A percentile compares a stretch with the other conserved stretches of the same genome.
Evolutionary conservation across 2,329 filamentous ascomycete species (phyloP).

Genomic region (Akanthomyces uredinophilus): DNA sequence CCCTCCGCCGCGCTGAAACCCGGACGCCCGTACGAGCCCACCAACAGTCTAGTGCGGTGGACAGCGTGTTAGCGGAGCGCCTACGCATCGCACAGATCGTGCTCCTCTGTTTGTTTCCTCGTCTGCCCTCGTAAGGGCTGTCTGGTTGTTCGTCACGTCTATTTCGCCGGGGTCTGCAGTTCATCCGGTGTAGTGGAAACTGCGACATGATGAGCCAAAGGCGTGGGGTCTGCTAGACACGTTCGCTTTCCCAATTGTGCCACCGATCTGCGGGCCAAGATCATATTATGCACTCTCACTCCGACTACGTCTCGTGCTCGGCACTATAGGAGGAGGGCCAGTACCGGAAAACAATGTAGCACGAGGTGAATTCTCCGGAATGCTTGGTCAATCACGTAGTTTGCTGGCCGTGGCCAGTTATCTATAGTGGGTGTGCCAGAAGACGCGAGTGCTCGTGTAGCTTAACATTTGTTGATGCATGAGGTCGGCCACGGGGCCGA

Average conservation of each 20-base stretch:
- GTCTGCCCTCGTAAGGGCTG: neutral
- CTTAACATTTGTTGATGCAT: too few species aligned
- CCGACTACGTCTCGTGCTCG: neutral
- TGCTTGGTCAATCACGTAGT: neutral
- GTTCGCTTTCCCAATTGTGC: neutral
- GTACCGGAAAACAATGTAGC: neutral
- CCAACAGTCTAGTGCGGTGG: too few species aligned
- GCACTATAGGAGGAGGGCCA: neutral
- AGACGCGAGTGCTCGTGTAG: neutral
- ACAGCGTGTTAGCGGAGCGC: too few species aligned
- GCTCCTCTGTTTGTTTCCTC: neutral
- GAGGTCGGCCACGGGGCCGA: neutral
- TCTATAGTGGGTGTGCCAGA: neutral
- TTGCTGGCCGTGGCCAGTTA: neutral
- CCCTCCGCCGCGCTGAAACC: too few species aligned
- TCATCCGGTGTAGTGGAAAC: neutral
- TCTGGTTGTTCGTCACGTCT: neutral
- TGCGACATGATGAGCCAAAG: neutral
- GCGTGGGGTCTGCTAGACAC: neutral
- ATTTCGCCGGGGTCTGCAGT: neutral
- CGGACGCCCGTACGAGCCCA: too few species aligned
- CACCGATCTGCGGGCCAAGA: conserved; percentile 2
- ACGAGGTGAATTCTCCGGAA: neutral
- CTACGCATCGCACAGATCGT: neutral
- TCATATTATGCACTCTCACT: neutral